Conservation (phyloP, 1,139 yeast genomes). For the Saccharomycopsis crataegensis region DNA sequence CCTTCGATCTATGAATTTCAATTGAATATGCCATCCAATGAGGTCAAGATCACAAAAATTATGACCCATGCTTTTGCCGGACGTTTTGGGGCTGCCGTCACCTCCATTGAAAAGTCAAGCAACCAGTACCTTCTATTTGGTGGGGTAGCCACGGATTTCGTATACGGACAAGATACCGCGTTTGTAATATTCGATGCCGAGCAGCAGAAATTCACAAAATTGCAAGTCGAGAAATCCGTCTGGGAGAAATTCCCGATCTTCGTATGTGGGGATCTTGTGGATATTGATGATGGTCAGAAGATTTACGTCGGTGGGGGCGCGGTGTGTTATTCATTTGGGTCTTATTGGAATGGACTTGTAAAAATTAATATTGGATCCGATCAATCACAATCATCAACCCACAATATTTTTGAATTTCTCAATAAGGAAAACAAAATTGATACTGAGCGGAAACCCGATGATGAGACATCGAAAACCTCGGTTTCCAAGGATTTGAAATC, state of each 20-base stretch:
- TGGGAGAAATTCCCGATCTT: constrained; percentile 47
- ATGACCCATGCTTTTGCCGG: constrained; percentile 27
- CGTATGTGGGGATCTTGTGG: constrained; percentile 48
- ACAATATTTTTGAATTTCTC: neutral
- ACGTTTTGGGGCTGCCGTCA: constrained; percentile 39
- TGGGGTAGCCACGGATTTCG: constrained; percentile 43
- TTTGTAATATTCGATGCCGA: constrained; percentile 32
- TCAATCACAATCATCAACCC: neutral
- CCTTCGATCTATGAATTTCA: constrained; percentile 32
- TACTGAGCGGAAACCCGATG: no score
- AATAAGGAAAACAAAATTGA: neutral
- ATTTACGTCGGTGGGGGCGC: constrained; percentile 66
- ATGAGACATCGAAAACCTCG: neutral
- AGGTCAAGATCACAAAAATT: neutral
- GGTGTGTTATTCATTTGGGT: constrained; percentile 79
- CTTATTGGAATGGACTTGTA: constrained; percentile 44
- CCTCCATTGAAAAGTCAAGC: neutral
- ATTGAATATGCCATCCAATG: constrained; percentile 17
- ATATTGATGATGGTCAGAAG: constrained; percentile 22
- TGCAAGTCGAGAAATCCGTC: constrained; percentile 9
- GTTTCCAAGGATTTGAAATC: neutral
- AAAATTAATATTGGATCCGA: constrained; percentile 15
- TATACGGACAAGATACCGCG: constrained; percentile 34
- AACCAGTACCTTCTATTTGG: constrained; percentile 32
- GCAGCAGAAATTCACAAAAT: neutral